Evolutionary conservation across 371 early-diverging fungal genomes (phyloP), one percentile per base, ranked within the genome.

Genomic region (Rhizomucor pusillus): DNA sequence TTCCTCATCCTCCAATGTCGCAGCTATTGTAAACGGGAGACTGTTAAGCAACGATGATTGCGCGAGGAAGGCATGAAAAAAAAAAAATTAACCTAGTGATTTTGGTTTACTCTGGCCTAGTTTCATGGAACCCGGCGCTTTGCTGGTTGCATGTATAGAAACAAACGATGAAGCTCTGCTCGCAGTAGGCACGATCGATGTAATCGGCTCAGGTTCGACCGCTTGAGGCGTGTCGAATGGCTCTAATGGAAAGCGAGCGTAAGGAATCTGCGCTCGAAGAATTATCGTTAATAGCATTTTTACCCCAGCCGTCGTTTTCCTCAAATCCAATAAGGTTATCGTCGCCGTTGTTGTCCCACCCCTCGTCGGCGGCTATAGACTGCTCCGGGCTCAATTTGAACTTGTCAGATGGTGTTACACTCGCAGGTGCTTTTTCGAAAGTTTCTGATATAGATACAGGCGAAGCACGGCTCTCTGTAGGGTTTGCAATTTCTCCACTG

Each of bases 221-320:
- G 24, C 60, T 16, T 44, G 47, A 7, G 59, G 45, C 14, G 51
- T 56, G 18, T 69, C 69, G 5, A 66, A 60, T 37, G 66, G 71
- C 47, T 67, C 65, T 60, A 51, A 6, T n/a, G n/a, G 23, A 36
- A 39, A 41, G 2, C 5, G 5, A 41, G 20, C 13, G 2, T 3
- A 7, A 45, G 36, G 22, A 23, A 40, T 19, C n/a, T 7, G 16
- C 12, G 18, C 14, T 11, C 4, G 23, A 33, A 29, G 10, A 9
- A 34, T 20, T 51, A 29, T 20, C 35, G 22, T 47, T 41, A 11
- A 47, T 23, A 34, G 24, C 13, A 18, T 48, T 39, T 47, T 60
- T 57, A 63, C 68, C 77, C 77, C 79, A 80, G 7, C 59, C 66
- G 47, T 73, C 67, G n/a, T 69, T 66, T 23, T 67, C 75, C 16